Percentiles rank a stretch among this genome's conserved stretches.
Evolutionary conservation across 208 protist genomes (phyloP).

Genomic region (Acanthamoeba sp.): DNA sequence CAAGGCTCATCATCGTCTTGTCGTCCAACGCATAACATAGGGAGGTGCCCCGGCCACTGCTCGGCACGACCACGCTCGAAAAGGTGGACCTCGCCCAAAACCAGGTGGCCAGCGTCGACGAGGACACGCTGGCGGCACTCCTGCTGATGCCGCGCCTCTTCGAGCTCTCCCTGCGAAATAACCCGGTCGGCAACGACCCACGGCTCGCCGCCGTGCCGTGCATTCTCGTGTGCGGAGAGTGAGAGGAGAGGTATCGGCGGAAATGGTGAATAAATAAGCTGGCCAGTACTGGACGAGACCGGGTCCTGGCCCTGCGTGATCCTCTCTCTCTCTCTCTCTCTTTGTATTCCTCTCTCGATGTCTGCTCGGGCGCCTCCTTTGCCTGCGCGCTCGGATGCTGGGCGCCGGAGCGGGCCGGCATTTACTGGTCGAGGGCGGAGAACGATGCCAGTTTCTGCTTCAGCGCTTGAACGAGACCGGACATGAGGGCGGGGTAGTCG

Average conservation of each 20-base stretch:
- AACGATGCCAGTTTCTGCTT: conserved; percentile 1
- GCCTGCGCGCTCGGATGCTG: too few relatives aligned
- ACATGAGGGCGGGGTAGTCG: not conserved
- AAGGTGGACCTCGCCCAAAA: not conserved
- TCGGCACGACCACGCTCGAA: not conserved
- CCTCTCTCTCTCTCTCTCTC: too few relatives aligned
- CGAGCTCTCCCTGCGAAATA: not conserved
- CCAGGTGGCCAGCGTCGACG: not conserved
- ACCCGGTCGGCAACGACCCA: not conserved
- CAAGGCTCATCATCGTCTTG: too few relatives aligned
- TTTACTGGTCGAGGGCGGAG: not conserved
- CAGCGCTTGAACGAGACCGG: conserved; percentile 11
- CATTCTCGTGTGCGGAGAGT: not conserved
- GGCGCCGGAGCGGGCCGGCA: too few relatives aligned
- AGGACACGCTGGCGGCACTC: not conserved
- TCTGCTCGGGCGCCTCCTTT: too few relatives aligned
- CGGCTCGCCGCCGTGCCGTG: not conserved
- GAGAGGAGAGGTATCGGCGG: too few relatives aligned
- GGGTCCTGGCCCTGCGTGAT: too few relatives aligned
- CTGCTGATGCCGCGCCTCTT: not conserved
- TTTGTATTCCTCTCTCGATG: too few relatives aligned
- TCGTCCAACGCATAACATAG: too few relatives aligned
- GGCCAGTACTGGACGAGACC: too few relatives aligned
- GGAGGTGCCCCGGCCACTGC: not conserved
- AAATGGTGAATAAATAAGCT: too few relatives aligned